Base-by-base conservation (phyloP, 768 basidiomycete genomes). In the Boletus patriciae region DNA sequence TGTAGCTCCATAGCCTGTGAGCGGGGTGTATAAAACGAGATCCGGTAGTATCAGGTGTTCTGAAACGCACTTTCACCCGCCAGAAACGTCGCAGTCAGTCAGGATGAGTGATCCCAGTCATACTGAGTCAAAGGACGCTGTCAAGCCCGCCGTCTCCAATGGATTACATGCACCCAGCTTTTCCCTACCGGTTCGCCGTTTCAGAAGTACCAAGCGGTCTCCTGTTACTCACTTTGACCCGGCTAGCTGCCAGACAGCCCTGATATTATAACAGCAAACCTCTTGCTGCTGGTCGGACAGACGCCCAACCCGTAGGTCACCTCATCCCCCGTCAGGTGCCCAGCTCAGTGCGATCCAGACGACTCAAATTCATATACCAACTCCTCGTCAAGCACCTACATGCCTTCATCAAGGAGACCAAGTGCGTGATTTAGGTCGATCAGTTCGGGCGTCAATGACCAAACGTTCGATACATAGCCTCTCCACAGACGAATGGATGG, bases 401-500 rank as follows among this genome's bases (percentile, higher is more conserved):
- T 66, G 80, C 83, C 38, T 90, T 91, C 61, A 76, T 90, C 23
- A 78, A 77, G 43, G 91, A 92, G 70, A 87, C 88, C 1, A 79
- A 83, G 82, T 78, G 23, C 38, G 77, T 66, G 29, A 31, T 33
- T 15, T 50, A 42, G 2, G 36, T 29, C 18, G 13, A 25, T 19
- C 19, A 25, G 41, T 19, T 31, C 5, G 18, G 19, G 6, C n/a
- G 2, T 25, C 43, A 6, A 38, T 15, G 12, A 19, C 27, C 18
- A n/a, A 59, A n/a, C 23, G 8, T 36, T 45, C 6, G 18, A 10
- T 41, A 12, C 11, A 49, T 37, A 82, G 80, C 55, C 71, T 94
- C 50, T 90, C 91, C 18, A 88, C 84, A 1, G 87, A 92, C 3
- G 92, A 94, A 76, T 94, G 92, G 92, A 86, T 86, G 87, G 70